Base-by-base conservation (phyloP, 106 monocot species). In the Agapanthus africanus region DNA sequence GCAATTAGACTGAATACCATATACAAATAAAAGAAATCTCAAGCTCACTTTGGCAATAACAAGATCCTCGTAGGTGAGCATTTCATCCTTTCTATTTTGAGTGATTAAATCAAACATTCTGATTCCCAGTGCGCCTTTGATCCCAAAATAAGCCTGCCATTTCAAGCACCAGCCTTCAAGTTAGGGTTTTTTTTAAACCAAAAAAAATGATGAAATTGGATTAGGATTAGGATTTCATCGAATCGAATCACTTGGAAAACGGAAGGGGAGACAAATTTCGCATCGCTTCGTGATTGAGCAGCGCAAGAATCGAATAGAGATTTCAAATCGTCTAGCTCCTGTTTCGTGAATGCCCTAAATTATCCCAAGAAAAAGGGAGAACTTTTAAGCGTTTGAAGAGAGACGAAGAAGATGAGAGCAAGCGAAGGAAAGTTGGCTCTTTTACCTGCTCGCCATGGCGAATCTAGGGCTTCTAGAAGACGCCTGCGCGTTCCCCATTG, bases 401-500 rank as follows among this genome's bases (percentile, higher is more conserved):
- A n/a, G n/a, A n/a, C n/a, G n/a, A n/a, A n/a, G n/a, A n/a, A n/a
- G n/a, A n/a, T n/a, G n/a, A n/a, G n/a, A n/a, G n/a, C n/a, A n/a
- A n/a, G n/a, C n/a, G n/a, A n/a, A n/a, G n/a, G n/a, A n/a, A n/a
- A n/a, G n/a, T n/a, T n/a, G n/a, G n/a, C n/a, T n/a, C n/a, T n/a
- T n/a, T n/a, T 72, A 91, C 94, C 84, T 83, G 70, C 54, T 76
- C 26, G 95, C 91, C 44, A 52, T 54, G 44, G 54, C 54, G 40
- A 89, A 85, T 22, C 72, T 70, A 13, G 81, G 80, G 67, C 84
- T 66, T 2, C 82, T 15, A 2, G 91, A 27, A 27, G 91, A 77
- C 31, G 91, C 79, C 46, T 85, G 84, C 30, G 84, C 37, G 79
- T 88, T 95, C 44, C 91, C 91, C 95, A 95, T 86, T 68, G 49